Conservation (phyloP, 2,329 filamentous ascomycete genomes). For the Juglanconis oblonga region DNA sequence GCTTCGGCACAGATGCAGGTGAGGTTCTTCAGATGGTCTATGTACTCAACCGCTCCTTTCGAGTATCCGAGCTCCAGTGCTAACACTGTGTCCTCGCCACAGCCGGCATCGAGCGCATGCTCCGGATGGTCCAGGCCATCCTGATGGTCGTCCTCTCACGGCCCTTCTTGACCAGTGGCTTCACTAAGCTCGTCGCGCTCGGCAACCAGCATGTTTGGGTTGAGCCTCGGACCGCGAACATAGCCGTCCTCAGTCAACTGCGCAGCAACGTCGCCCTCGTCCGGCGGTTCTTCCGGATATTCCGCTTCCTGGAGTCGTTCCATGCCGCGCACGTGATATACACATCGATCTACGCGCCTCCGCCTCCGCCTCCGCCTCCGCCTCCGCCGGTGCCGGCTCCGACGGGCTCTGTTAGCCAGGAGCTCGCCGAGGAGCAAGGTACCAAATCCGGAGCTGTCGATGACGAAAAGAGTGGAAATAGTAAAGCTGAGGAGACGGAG, state of each 20-base stretch:
- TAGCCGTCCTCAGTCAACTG: slow-evolving; percentile 2
- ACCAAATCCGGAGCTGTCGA: no score
- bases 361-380: slow-evolving; percentile 9
- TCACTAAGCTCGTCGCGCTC: slow-evolving; percentile 5
- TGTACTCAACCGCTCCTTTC: background rate
- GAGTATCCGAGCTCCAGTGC: background rate
- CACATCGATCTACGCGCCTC: slow-evolving; percentile 20
- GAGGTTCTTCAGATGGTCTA: background rate
- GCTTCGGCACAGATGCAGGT: slow-evolving; percentile 32
- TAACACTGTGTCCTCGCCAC: background rate
- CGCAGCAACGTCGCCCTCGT: slow-evolving; percentile 21
- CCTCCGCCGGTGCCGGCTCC: background rate
- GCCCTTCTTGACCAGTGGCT: slow-evolving; percentile 3
- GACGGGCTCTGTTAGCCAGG: background rate
- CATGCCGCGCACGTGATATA: slow-evolving; percentile 45
- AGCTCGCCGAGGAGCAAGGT: background rate
- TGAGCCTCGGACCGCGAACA: background rate
- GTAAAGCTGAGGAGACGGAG: background rate
- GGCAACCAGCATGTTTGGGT: slow-evolving; percentile 11
- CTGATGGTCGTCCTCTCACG: slow-evolving; percentile 12
- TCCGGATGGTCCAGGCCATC: slow-evolving; percentile 16
- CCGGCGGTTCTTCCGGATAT: slow-evolving; percentile 64
- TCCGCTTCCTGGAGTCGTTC: slow-evolving; percentile 65
- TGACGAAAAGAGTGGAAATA: background rate
- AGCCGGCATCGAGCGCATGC: slow-evolving; percentile 17